These are phyloP conservation scores for Schwanniomyces sp. DNA, from an alignment of 805 yeast genomes.

Conservation along the genomic window DNA sequence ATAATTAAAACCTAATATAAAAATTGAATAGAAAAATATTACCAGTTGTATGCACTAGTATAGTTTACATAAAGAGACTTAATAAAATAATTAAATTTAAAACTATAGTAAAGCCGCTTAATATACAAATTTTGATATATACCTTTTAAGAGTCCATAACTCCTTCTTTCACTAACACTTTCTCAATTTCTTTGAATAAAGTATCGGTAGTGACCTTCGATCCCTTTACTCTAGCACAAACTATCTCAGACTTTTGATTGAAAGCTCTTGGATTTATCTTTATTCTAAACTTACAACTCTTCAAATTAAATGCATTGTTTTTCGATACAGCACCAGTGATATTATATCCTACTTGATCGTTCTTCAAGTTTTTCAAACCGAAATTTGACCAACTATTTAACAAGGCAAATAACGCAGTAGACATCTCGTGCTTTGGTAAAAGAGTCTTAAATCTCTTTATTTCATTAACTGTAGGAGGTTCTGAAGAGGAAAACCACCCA, in stretches of 20 bases:
- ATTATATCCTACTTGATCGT: constrained; percentile 41
- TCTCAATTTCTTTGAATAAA: constrained; percentile 61
- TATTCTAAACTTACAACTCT: constrained; percentile 64
- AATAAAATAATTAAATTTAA: background rate
- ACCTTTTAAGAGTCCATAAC: constrained; percentile 41
- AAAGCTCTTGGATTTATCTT: constrained; percentile 42
- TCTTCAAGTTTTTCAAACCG: constrained; percentile 58
- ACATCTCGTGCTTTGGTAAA: constrained; percentile 54
- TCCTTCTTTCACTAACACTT: constrained; percentile 64
- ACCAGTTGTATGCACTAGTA: background rate
- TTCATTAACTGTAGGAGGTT: constrained; percentile 23
- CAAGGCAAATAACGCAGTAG: constrained; percentile 61
- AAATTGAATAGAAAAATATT: background rate
- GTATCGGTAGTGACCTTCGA: constrained; percentile 61
- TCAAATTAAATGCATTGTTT: constrained; percentile 59
- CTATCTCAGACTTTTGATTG: constrained; percentile 50
- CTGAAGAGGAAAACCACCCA: constrained; percentile 40
- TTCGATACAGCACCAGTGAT: constrained; percentile 65
- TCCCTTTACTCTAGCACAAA: constrained; percentile 64
- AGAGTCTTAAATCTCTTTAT: constrained; percentile 37
- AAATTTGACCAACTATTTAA: constrained; percentile 68
- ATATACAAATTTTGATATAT: background rate
- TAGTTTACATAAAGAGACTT: background rate
- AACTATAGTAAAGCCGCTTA: background rate
- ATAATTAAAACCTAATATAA: background rate